These are phyloP conservation scores for Carex parvula DNA, from an alignment of 176 grass and related monocot genomes.

Conservation along the genomic window DNA sequence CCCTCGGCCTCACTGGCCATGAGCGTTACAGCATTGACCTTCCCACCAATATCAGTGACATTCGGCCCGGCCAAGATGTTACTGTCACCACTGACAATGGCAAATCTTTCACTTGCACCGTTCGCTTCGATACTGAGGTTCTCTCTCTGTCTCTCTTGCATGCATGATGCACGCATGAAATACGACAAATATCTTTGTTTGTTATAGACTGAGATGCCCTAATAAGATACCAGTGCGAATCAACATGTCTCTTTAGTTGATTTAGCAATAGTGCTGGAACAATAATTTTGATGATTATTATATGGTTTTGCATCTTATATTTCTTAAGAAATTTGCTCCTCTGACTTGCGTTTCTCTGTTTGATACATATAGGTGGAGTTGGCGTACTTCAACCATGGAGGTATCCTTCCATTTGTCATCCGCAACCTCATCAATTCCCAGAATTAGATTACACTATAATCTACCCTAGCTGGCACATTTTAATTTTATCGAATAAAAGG, in stretches of 20 bases:
- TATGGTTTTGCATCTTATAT: background rate
- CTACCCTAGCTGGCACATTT: background rate
- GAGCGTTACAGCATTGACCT: conserved; percentile 76
- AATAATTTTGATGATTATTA: background rate
- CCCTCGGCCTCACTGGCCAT: conserved; percentile 83
- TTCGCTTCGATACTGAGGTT: conserved; percentile 94
- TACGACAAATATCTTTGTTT: background rate
- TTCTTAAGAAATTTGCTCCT: background rate
- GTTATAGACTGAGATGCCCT: background rate
- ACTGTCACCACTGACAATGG: conserved; percentile 52
- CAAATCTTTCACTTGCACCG: conserved; percentile 72
- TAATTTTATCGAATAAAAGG: conserved; percentile 3
- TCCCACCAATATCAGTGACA: conserved; percentile 53
- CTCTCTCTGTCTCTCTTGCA: background rate
- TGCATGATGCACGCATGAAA: background rate
- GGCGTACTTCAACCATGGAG: conserved; percentile 89
- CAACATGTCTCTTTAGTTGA: background rate
- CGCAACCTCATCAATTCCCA: conserved; percentile 54
- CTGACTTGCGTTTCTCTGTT: background rate
- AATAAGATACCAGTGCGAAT: background rate
- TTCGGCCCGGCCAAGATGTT: conserved; percentile 87
- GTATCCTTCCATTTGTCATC: conserved; percentile 87
- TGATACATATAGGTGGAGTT: conserved; percentile 63
- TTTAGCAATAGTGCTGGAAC: background rate
- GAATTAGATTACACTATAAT: conserved; percentile 32